These are phyloP conservation scores for Austroboletus niveus DNA, from an alignment of 1,284 basidiomycete genomes.

Conservation along the genomic window DNA sequence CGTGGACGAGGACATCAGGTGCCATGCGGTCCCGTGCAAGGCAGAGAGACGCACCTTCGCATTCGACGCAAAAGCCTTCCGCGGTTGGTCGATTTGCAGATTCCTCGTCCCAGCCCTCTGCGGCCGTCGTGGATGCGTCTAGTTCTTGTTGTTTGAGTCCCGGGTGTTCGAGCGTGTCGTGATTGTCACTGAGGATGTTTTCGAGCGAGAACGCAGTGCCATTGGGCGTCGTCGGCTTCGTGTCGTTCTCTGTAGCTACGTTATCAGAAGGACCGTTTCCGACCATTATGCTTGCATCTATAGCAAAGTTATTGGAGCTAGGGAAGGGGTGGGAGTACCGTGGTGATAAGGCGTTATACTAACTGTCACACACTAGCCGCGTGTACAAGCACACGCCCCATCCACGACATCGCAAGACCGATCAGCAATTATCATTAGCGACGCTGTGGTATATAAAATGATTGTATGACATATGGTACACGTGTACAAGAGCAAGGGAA, in stretches of 20 bases:
- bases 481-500: neutral
- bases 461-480: constrained; percentile 21
- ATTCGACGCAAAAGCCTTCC: constrained; percentile 76
- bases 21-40: no score
- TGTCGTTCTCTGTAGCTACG: constrained; percentile 7
- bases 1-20: no score
- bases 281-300: constrained; percentile 21
- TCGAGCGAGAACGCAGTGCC: constrained; percentile 52
- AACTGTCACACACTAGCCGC: constrained; percentile 24
- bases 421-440: neutral
- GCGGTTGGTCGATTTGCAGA: constrained; percentile 42
- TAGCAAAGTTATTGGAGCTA: neutral
- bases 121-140: constrained; percentile 22
- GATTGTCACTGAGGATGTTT: constrained; percentile 61
- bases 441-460: neutral
- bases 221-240: constrained; percentile 4
- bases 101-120: constrained; percentile 68
- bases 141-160: constrained; percentile 35
- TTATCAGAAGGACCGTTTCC: constrained; percentile 18
- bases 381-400: constrained; percentile 13
- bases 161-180: constrained; percentile 58
- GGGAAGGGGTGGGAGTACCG: constrained; percentile 2
- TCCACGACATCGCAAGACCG: neutral
- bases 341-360: constrained; percentile 9
- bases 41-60: constrained; percentile 61